A percentile compares a stretch with the other conserved stretches of the same genome.
Conservation (phyloP, 2,329 filamentous ascomycete species). For the Diplodia mutila region DNA sequence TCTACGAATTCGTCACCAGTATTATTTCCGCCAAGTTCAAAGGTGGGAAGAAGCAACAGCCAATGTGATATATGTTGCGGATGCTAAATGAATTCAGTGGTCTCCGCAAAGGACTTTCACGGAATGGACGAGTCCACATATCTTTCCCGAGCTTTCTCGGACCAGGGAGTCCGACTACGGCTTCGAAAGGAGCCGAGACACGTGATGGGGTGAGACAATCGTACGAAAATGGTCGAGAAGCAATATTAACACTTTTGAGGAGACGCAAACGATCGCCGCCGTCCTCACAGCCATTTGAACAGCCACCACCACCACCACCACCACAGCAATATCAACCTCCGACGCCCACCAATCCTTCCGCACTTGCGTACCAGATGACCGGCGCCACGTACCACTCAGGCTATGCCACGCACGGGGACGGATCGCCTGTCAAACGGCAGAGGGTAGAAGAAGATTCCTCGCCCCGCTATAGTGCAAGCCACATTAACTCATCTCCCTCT, state of each 20-base stretch:
- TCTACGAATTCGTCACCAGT: slow-evolving; percentile 51
- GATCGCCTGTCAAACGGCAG: background rate
- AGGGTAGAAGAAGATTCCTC: background rate
- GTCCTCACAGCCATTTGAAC: background rate
- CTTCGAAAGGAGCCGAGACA: slow-evolving; percentile 78
- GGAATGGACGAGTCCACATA: slow-evolving; percentile 82
- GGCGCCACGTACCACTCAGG: background rate
- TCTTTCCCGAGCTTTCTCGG: slow-evolving; percentile 79
- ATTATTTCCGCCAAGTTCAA: slow-evolving; percentile 70
- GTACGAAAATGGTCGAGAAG: background rate
- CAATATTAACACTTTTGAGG: background rate
- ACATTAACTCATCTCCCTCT: background rate
- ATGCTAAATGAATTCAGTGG: slow-evolving; percentile 38
- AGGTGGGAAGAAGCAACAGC: slow-evolving; percentile 51
- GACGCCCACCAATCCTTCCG: background rate
- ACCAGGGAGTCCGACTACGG: slow-evolving; percentile 82
- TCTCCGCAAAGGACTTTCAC: slow-evolving; percentile 69
- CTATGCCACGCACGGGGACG: background rate
- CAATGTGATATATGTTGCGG: background rate
- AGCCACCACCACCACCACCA: background rate
- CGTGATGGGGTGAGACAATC: slow-evolving; percentile 30
- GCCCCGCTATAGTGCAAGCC: background rate
- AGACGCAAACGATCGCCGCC: slow-evolving; percentile 23
- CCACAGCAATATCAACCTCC: background rate
- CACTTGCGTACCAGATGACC: background rate